Evolutionary conservation across 176 grass and related monocot genomes (phyloP), one percentile per base, ranked within the genome.

Genomic region (Calamus simplicifolius): DNA sequence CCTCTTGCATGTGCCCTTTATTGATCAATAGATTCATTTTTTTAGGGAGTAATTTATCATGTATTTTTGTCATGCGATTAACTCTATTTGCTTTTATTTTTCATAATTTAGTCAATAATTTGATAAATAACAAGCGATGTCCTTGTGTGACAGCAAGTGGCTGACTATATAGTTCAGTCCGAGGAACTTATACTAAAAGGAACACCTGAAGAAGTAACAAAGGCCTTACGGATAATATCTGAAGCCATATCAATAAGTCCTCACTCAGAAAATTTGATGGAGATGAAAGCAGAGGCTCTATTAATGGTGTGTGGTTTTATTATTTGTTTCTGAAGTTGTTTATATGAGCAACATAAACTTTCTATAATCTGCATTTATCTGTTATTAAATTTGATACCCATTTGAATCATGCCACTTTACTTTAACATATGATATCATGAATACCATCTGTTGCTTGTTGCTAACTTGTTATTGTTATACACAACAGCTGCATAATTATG

Each of bases 221-320:
- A 61, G 12, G 72, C 84, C 73, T 80, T 97, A 67, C 57, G 82
- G 70, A 57, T 91, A 59, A 85, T 97, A 29, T 80, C 81, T 18
- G 78, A 91, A 76, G 92, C 92, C 31, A 63, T 90, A 26, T 74
- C 71, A 50, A 57, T 80, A 67, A 72, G 92, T 62, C 62, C 60
- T 69, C 64, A 78, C 67, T 97, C 87, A 70, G 84, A 97, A 68
- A 85, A 75, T 69, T 75, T 91, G 48, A 88, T 97, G 87, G 77
- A 23, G 21, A 91, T 90, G 84, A 91, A 97, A 75, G 92, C 92
- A 69, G 86, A 91, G 73, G 86, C 86, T 54, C 56, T 97, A 60
- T 68, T 97, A 75, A 75, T 55, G 83, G 87, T 90, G 79, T 78
- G 56, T 30, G 56, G 6, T 52, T 69, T 12, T 66, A 29, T n/a